phyloP scores from a whole-genome alignment of 2,329 filamentous ascomycete species.

The Ilyonectria robusta region DNA sequence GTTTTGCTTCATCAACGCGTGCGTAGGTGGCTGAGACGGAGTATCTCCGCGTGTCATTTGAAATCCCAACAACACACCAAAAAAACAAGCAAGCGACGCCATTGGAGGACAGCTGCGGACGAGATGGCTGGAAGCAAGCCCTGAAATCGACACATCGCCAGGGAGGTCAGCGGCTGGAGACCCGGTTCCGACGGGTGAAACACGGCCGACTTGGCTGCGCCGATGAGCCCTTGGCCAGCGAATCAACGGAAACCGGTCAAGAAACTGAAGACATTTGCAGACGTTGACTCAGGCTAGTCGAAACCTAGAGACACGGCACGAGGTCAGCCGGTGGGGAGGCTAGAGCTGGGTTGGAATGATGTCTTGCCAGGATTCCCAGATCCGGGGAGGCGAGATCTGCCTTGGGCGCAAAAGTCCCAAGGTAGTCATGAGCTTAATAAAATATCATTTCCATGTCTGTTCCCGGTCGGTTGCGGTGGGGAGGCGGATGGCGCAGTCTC shows the following conservation, averaged over 20 bases:
- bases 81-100: not conserved
- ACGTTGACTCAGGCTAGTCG: not conserved
- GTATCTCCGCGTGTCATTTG: not conserved
- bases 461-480: too few relatives aligned
- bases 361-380: not conserved
- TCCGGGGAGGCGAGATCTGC: not conserved
- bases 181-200: too few relatives aligned
- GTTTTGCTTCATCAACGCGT: not conserved
- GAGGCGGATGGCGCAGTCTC: too few relatives aligned
- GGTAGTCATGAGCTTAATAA: not conserved
- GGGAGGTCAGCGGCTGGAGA: not conserved
- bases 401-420: not conserved
- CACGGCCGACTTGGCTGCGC: too few relatives aligned
- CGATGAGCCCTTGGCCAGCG: too few relatives aligned
- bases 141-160: too few relatives aligned
- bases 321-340: too few relatives aligned
- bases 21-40: not conserved
- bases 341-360: not conserved
- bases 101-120: not conserved
- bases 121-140: not conserved
- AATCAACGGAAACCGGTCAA: not conserved
- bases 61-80: not conserved
- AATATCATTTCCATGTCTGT: too few relatives aligned
- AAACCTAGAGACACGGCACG: not conserved
- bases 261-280: not conserved